Evolutionary conservation across 345 rosid genomes (phyloP), one percentile per base, ranked within the genome.

Genomic region (Dipteronia sinensis): DNA sequence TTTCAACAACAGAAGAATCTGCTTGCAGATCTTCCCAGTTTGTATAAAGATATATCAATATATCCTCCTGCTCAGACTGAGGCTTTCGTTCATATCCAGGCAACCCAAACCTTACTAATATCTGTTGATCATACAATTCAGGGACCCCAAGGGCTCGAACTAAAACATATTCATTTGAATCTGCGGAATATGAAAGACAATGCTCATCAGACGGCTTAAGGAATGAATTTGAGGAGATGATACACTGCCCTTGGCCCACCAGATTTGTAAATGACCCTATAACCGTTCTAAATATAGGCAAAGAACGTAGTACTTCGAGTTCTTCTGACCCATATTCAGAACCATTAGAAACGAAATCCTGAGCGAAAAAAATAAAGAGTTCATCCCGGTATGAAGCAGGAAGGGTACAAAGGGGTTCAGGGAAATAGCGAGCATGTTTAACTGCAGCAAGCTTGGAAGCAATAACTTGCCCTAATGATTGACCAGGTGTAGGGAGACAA

Each of bases 251-350:
- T 80, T 87, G 91, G 78, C 75, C 82, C 64, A 82, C 86, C 83
- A 95, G 77, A 75, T 47, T 78, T 8, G 90, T 88, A 77, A 80
- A 91, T 74, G 97, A 86, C 77, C 97, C 94, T 49, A 79, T 79
- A 74, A 88, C 92, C 29, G 95, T 89, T 86, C 86, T 95, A 81
- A 86, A 95, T 78, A 95, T 91, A 72, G 98, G 98, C 84, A 95
- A 88, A 55, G 89, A 88, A 59, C 89, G 83, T 76, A 95, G 80
- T 19, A 87, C 93, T 83, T 91, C 93, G 82, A 87, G 94, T 83
- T 90, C 94, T 84, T 88, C 89, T 66, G 83, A 31, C 70, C 87
- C 87, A 82, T 93, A 95, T 23, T 83, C 80, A 49, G 93, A 86
- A 75, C 86, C 90, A 87, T 81, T 87, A 67, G 82, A 81, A 67